Conservation (phyloP, 2,329 filamentous ascomycete species). For the Phoma herbarum region DNA sequence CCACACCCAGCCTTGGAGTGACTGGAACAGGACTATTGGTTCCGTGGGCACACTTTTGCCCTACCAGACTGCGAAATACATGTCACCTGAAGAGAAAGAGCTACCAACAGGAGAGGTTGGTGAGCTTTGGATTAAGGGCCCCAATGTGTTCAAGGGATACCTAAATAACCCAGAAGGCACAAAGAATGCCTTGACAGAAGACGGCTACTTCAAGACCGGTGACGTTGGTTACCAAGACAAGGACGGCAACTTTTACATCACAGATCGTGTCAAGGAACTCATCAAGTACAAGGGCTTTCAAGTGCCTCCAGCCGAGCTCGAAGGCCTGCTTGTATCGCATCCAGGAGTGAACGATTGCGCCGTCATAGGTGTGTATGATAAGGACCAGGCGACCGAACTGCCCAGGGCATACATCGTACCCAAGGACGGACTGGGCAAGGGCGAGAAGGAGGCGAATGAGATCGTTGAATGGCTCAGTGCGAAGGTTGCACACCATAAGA, state of each 20-base stretch:
- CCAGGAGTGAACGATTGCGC: constrained; percentile 55
- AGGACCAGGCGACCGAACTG: constrained; percentile 57
- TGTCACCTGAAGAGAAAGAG: constrained; percentile 68
- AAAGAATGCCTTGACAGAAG: constrained; percentile 72
- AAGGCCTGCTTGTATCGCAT: constrained; percentile 55
- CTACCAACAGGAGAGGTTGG: constrained; percentile 68
- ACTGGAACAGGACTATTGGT: constrained; percentile 80
- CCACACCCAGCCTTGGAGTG: constrained; percentile 75
- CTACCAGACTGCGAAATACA: constrained; percentile 83
- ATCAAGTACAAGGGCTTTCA: constrained; percentile 59
- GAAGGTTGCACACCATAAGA: constrained; percentile 59
- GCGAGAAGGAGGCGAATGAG: constrained; percentile 46
- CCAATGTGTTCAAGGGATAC: constrained; percentile 83
- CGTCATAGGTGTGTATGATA: constrained; percentile 57
- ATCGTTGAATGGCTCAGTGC: constrained; percentile 55
- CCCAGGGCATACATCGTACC: constrained; percentile 52
- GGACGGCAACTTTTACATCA: constrained; percentile 86
- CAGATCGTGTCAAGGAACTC: constrained; percentile 69
- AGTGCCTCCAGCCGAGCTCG: constrained; percentile 59
- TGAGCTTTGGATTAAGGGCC: constrained; percentile 74
- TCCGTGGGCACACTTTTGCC: constrained; percentile 80
- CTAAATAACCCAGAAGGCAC: constrained; percentile 77
- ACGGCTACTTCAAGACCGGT: constrained; percentile 91
- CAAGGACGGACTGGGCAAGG: constrained; percentile 40
- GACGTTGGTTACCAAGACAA: constrained; percentile 83